phyloP scores from a whole-genome alignment of 1,284 basidiomycete genomes.

The Ceratorhiza oryzae-sativae region DNA sequence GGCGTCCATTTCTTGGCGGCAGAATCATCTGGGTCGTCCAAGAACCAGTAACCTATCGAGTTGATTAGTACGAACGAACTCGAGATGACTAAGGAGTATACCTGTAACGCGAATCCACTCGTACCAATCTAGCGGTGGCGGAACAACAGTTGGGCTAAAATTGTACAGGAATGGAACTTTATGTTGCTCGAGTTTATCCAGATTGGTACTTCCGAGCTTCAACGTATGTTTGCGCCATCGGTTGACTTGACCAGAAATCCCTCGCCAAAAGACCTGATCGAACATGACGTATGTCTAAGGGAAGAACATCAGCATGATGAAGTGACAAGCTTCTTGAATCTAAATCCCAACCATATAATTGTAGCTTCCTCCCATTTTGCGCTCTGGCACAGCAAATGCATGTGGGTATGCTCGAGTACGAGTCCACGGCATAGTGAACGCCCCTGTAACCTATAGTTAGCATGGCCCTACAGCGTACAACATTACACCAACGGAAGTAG shows the following conservation, averaged over 20 bases:
- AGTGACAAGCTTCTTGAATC: not conserved
- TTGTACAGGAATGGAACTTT: slow-evolving; percentile 98
- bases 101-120: slow-evolving; percentile 98
- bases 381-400: slow-evolving; percentile 95
- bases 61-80: not conserved
- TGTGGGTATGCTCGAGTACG: slow-evolving; percentile 89
- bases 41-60: slow-evolving; percentile 87
- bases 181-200: slow-evolving; percentile 94
- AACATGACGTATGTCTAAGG: slow-evolving; percentile 86
- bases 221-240: slow-evolving; percentile 86
- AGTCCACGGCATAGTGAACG: slow-evolving; percentile 62
- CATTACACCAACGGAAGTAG: slow-evolving; percentile 73
- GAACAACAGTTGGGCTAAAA: slow-evolving; percentile 88
- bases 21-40: slow-evolving; percentile 87
- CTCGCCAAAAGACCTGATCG: slow-evolving; percentile 98
- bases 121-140: slow-evolving; percentile 94
- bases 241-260: slow-evolving; percentile 92
- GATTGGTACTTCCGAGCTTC: slow-evolving; percentile 78
- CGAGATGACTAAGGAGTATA: slow-evolving; percentile 49
- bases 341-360: slow-evolving; percentile 85
- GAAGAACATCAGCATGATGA: slow-evolving; percentile 11
- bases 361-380: slow-evolving; percentile 94
- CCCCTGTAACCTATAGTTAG: slow-evolving; percentile 11
- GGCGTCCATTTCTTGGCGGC: slow-evolving; percentile 84
- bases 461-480: not conserved